A percentile compares a stretch with the other conserved stretches of the same genome.
Conservation (phyloP, 352 stramenopile species). For the Globisporangium cylindrosporum region DNA sequence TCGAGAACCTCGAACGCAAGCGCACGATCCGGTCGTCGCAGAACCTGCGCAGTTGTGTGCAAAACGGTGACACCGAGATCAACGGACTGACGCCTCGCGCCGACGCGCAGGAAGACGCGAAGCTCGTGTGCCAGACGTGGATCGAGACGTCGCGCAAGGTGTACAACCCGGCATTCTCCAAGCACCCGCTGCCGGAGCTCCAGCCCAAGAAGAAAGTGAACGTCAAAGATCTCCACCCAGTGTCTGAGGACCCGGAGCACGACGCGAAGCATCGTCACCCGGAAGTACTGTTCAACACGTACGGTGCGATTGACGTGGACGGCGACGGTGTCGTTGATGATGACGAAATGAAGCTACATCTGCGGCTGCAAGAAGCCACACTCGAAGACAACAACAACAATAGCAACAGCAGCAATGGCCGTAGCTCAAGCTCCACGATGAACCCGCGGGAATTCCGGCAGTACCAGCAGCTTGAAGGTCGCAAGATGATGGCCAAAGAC, state of each 20-base stretch:
- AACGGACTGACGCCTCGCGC: background rate
- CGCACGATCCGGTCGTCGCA: slow-evolving; percentile 56
- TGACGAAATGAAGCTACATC: slow-evolving; percentile 59
- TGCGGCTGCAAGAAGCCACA: slow-evolving; percentile 40
- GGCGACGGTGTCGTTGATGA: slow-evolving; percentile 58
- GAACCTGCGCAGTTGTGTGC: slow-evolving; percentile 37
- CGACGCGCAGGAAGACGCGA: slow-evolving; percentile 10
- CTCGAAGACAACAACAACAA: slow-evolving; percentile 16
- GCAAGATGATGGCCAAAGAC: slow-evolving; percentile 54
- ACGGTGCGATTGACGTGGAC: slow-evolving; percentile 58
- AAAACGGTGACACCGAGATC: slow-evolving; percentile 7
- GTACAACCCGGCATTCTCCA: slow-evolving; percentile 35
- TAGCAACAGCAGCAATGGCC: background rate
- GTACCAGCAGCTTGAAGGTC: slow-evolving; percentile 44
- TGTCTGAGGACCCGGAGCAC: background rate
- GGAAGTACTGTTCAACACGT: slow-evolving; percentile 39
- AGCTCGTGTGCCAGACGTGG: slow-evolving; percentile 39
- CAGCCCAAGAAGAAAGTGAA: slow-evolving; percentile 36
- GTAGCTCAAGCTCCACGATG: background rate
- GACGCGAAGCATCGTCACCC: background rate
- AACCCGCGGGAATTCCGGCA: slow-evolving; percentile 24
- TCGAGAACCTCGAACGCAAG: slow-evolving; percentile 60
- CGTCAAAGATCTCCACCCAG: slow-evolving; percentile 17
- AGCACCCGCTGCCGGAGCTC: slow-evolving; percentile 44
- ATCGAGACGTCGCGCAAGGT: slow-evolving; percentile 61